Evolutionary conservation across 345 rosid genomes (phyloP).

Genomic region (Erysimum cheiranthoides): DNA sequence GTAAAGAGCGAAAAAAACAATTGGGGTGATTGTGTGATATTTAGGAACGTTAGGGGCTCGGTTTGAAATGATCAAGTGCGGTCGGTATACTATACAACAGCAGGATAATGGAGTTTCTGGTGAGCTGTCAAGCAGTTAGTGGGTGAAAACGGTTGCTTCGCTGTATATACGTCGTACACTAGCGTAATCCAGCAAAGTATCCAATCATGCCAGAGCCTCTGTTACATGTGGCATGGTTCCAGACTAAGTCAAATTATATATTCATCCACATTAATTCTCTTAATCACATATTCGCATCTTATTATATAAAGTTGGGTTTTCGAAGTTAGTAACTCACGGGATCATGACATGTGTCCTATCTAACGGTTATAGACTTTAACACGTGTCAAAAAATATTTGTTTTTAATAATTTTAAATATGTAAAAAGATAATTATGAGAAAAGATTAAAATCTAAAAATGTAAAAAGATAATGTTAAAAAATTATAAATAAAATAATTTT

Average conservation of each 20-base stretch:
- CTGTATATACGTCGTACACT: slow-evolving; percentile 40
- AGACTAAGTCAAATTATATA: slow-evolving; percentile 25
- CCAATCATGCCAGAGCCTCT: slow-evolving; percentile 41
- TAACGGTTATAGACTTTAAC: too few relatives aligned
- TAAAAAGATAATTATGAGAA: too few relatives aligned
- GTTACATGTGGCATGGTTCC: slow-evolving; percentile 32
- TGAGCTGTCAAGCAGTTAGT: slow-evolving; percentile 46
- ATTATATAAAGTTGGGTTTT: too few relatives aligned
- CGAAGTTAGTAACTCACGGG: too few relatives aligned
- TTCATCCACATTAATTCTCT: slow-evolving; percentile 1
- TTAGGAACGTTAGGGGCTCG: slow-evolving; percentile 5
- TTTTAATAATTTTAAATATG: too few relatives aligned
- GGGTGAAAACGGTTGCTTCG: slow-evolving; percentile 41
- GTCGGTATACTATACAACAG: neutral
- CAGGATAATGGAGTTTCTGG: slow-evolving; percentile 17
- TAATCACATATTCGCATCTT: slow-evolving; percentile 13
- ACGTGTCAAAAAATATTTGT: too few relatives aligned
- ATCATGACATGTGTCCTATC: too few relatives aligned
- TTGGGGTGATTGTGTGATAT: slow-evolving; percentile 9
- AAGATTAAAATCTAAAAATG: too few relatives aligned
- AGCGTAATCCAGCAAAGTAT: slow-evolving; percentile 45
- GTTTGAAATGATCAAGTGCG: slow-evolving; percentile 19
- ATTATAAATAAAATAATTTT: too few relatives aligned
- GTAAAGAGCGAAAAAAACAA: neutral
- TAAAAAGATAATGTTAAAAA: too few relatives aligned